Evolutionary conservation across 2,329 filamentous ascomycete species (phyloP).

Genomic region (Fusarium illudens): DNA sequence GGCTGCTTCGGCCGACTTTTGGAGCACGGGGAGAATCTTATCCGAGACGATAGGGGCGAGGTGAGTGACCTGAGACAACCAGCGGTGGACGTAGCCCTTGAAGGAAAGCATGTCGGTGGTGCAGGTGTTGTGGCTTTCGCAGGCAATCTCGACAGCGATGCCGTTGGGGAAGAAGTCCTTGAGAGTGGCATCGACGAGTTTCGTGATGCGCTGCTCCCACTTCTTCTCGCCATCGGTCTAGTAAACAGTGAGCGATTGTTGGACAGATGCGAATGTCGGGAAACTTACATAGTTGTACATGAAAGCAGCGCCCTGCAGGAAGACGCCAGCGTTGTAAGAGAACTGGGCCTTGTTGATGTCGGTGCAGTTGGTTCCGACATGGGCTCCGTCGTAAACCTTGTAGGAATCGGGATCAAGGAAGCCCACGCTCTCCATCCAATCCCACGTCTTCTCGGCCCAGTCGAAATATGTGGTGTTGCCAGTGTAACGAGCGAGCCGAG

Average conservation of each 20-base stretch:
- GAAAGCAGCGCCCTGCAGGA: slow-evolving; percentile 65
- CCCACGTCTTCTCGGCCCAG: slow-evolving; percentile 69
- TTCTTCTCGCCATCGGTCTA: slow-evolving; percentile 57
- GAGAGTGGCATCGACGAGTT: slow-evolving; percentile 49
- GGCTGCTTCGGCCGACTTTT: slow-evolving; percentile 62
- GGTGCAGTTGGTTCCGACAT: slow-evolving; percentile 62
- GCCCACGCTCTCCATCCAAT: slow-evolving; percentile 66
- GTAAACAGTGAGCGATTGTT: slow-evolving; percentile 4
- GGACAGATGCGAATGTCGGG: not conserved
- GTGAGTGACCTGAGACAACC: slow-evolving; percentile 62
- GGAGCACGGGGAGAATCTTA: slow-evolving; percentile 61
- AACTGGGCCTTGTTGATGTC: slow-evolving; percentile 65
- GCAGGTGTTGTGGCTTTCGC: slow-evolving; percentile 64
- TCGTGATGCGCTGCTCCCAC: slow-evolving; percentile 62
- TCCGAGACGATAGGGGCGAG: slow-evolving; percentile 63
- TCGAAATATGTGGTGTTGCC: slow-evolving; percentile 70
- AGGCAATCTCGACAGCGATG: slow-evolving; percentile 68
- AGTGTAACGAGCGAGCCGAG: slow-evolving; percentile 76
- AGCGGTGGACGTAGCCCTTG: slow-evolving; percentile 68
- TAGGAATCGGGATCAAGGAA: slow-evolving; percentile 68
- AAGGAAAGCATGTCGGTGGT: slow-evolving; percentile 70
- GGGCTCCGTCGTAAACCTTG: slow-evolving; percentile 67
- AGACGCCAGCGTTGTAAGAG: slow-evolving; percentile 68
- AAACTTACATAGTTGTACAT: slow-evolving; percentile 68
- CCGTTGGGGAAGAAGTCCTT: slow-evolving; percentile 63